Conservation (phyloP, 2,329 filamentous ascomycete genomes). For the Keithomyces neogunnii region DNA sequence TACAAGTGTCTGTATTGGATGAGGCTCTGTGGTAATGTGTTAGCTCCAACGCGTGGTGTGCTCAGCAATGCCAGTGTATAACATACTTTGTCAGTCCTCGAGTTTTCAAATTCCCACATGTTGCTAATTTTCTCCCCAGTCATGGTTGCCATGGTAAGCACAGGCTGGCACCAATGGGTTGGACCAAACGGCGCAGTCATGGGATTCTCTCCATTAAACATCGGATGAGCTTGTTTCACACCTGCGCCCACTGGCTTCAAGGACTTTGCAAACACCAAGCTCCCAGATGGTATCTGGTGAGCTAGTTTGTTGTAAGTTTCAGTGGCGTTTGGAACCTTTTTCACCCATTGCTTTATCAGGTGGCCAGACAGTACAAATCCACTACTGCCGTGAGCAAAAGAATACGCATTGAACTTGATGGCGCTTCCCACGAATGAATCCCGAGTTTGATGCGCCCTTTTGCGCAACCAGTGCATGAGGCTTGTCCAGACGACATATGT, state of each 20-base stretch:
- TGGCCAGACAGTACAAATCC: conserved; percentile 47
- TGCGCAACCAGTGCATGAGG: conserved; percentile 39
- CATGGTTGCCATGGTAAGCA: conserved; percentile 50
- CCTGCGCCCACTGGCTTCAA: conserved; percentile 34
- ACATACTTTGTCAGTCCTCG: conserved; percentile 33
- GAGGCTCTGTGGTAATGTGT: conserved; percentile 22
- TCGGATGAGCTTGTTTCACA: conserved; percentile 37
- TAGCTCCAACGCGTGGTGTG: conserved; percentile 1
- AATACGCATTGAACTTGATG: conserved; percentile 33
- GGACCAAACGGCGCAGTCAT: conserved; percentile 38
- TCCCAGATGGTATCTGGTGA: conserved; percentile 40
- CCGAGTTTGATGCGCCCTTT: conserved; percentile 31
- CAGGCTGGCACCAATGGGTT: conserved; percentile 46
- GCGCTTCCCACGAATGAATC: conserved; percentile 43
- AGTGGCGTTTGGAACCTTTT: conserved; percentile 32
- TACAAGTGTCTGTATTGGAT: conserved; percentile 42
- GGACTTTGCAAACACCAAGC: conserved; percentile 40
- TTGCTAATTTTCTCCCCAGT: conserved; percentile 41
- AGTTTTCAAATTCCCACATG: conserved; percentile 46
- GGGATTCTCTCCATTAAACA: conserved; percentile 49
- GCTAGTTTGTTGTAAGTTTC: conserved; percentile 38
- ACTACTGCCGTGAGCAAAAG: conserved; percentile 49
- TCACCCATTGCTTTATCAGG: conserved; percentile 39
- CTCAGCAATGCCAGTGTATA: not conserved
- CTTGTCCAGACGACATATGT: conserved; percentile 50